These are phyloP conservation scores for Rhodosorus marinus DNA, from an alignment of 23 red algal species.

Conservation along the genomic window DNA sequence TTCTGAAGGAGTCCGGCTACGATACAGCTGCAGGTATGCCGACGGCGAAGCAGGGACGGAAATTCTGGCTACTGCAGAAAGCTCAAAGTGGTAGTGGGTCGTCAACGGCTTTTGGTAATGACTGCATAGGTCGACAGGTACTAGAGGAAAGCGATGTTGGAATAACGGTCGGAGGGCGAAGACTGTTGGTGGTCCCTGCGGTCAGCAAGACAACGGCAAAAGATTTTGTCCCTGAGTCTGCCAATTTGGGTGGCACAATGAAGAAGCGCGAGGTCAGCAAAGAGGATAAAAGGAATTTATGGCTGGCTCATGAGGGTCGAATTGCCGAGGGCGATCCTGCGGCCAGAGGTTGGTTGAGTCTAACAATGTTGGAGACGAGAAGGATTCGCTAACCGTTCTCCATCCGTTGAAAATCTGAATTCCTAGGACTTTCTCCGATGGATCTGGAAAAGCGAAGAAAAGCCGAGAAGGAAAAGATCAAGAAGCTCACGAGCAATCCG, in stretches of 20 bases:
- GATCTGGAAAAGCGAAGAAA: conserved; percentile 23
- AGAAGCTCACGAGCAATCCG: conserved; percentile 43
- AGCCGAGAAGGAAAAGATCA: conserved; percentile 20
- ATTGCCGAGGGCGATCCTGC: conserved; percentile 11
- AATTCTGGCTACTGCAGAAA: no score
- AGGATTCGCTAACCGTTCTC: no score
- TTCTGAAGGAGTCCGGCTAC: conserved; percentile 1
- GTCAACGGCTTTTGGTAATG: no score
- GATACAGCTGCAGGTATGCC: no score
- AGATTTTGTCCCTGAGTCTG: not conserved
- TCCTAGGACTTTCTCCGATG: conserved; percentile 6
- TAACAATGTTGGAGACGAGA: no score
- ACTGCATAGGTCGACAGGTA: not conserved
- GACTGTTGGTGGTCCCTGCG: not conserved
- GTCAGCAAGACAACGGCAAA: not conserved
- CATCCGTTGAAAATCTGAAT: not conserved
- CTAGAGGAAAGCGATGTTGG: not conserved
- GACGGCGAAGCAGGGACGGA: no score
- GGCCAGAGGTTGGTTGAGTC: no score
- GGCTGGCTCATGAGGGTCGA: conserved; percentile 38
- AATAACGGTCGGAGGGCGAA: not conserved
- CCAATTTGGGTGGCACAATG: not conserved
- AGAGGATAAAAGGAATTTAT: conserved; percentile 25
- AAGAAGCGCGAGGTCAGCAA: not conserved
- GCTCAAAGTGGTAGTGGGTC: no score